Conservation (phyloP, 108 stramenopile genomes). For the Licmophora abbreviata region DNA sequence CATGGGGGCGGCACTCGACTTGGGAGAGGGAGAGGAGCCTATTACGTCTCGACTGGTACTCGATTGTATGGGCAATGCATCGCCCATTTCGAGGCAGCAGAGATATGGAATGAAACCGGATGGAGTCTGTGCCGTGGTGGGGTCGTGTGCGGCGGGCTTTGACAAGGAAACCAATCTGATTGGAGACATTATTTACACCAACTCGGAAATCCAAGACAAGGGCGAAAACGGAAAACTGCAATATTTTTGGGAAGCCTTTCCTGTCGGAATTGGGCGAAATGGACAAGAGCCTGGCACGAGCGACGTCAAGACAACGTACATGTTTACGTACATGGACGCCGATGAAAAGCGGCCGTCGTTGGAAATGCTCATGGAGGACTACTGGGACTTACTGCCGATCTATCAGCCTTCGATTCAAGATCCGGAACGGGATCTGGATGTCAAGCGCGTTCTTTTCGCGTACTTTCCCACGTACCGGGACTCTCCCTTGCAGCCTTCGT, state of each 20-base stretch:
- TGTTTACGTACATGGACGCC: constrained; percentile 91
- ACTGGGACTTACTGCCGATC: constrained; percentile 82
- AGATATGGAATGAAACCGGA: constrained; percentile 76
- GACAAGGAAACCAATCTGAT: constrained; percentile 60
- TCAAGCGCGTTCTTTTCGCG: constrained; percentile 84
- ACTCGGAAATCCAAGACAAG: constrained; percentile 62
- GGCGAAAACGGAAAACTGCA: constrained; percentile 61
- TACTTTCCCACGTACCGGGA: constrained; percentile 92
- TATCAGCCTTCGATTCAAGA: constrained; percentile 75
- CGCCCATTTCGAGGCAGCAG: constrained; percentile 82
- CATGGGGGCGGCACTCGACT: constrained; percentile 66
- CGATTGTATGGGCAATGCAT: constrained; percentile 93
- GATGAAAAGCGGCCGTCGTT: constrained; percentile 67
- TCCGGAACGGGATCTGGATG: constrained; percentile 66
- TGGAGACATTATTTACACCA: constrained; percentile 93
- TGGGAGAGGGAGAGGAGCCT: constrained; percentile 47
- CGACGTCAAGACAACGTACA: constrained; percentile 78
- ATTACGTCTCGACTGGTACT: constrained; percentile 80
- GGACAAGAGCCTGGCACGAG: constrained; percentile 52
- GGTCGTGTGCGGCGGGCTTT: constrained; percentile 79
- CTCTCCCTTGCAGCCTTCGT: constrained; percentile 80
- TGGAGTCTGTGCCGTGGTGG: constrained; percentile 87
- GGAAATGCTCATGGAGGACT: constrained; percentile 79
- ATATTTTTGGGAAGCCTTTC: constrained; percentile 97
- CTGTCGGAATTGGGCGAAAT: constrained; percentile 80